Percentiles rank a stretch among this genome's conserved stretches.
phyloP scores from a whole-genome alignment of 2,329 filamentous ascomycete species.

The Aspergillus sp. region DNA sequence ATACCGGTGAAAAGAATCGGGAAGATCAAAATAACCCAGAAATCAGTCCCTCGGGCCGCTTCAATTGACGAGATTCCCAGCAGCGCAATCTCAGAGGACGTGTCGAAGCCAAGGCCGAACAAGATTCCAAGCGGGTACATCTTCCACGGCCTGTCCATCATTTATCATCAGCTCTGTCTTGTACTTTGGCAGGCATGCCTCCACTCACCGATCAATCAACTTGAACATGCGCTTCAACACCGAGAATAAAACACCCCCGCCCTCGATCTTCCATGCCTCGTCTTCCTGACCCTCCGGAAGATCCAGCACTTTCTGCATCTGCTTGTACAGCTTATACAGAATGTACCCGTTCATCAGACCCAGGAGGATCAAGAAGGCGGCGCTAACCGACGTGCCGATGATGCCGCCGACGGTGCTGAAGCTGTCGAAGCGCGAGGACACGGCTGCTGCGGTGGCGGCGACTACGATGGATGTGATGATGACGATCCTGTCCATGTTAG shows the following conservation, averaged over 20 bases:
- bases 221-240: slow-evolving; percentile 75
- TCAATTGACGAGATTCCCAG: slow-evolving; percentile 88
- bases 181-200: not conserved
- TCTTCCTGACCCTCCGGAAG: slow-evolving; percentile 46
- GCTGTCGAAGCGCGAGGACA: slow-evolving; percentile 75
- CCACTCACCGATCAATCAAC: slow-evolving; percentile 56
- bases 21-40: slow-evolving; percentile 94
- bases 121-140: slow-evolving; percentile 90
- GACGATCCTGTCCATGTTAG: slow-evolving; percentile 60
- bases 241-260: slow-evolving; percentile 70
- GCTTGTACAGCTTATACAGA: slow-evolving; percentile 70
- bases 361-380: slow-evolving; percentile 76
- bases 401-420: slow-evolving; percentile 83
- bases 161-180: not conserved
- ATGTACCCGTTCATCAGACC: slow-evolving; percentile 86
- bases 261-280: slow-evolving; percentile 67
- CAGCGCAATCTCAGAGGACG: slow-evolving; percentile 88
- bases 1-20: slow-evolving; percentile 82
- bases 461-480: slow-evolving; percentile 88
- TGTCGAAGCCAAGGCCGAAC: slow-evolving; percentile 93
- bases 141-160: slow-evolving; percentile 65
- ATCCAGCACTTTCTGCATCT: slow-evolving; percentile 63
- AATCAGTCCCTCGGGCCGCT: slow-evolving; percentile 77
- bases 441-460: slow-evolving; percentile 81
- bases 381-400: slow-evolving; percentile 83